Evolutionary conservation across 106 monocot species (phyloP), one percentile per base, ranked within the genome.

Genomic region (Dendrobium catenatum): DNA sequence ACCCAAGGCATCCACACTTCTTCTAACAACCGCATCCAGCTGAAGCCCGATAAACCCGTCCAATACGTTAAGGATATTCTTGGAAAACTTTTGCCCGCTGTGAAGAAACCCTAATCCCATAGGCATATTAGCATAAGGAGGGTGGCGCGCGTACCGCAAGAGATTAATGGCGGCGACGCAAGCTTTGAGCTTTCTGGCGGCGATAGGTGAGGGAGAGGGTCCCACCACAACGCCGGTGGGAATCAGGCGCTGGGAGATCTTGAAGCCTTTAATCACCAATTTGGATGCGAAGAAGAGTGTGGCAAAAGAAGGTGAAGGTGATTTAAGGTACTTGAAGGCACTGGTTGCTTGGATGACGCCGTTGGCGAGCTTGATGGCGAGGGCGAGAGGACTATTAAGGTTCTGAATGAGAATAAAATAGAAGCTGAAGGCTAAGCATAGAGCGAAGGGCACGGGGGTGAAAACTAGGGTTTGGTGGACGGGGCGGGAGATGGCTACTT

Each of bases 211-310:
- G 41, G 26, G 42, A 16, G 55, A 7, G 27, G 8, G 55, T 10
- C 10, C n/a, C 5, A 40, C 31, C 0, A 15, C 20, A 54, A 75
- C 55, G 22, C n/a, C 6, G 55, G 77, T 2, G 18, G 78, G 78
- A 29, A 24, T 81, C 51, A 78, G 72, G 79, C 55, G 26, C 2
- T 16, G 47, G 24, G 87, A 73, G 56, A 40, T 64, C 58, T 86
- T 81, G 80, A 85, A 81, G 29, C 74, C 85, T 42, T 83, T 79
- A 43, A 79, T 78, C 1, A 86, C 59, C 66, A 76, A 72, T 73
- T 89, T 83, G 70, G 79, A 83, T 54, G 86, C 79, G 79, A 84
- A 3, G 55, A 86, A 13, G 75, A 88, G 75, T 37, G 82, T 16
- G 24, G 51, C 40, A 49, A 73, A 84, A 20, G 83, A 46, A 9